Percentiles rank a stretch among this genome's conserved stretches.
These are phyloP conservation scores for Pseudogymnoascus sp. DNA, from an alignment of 2,329 filamentous ascomycete species.

Conservation along the genomic window DNA sequence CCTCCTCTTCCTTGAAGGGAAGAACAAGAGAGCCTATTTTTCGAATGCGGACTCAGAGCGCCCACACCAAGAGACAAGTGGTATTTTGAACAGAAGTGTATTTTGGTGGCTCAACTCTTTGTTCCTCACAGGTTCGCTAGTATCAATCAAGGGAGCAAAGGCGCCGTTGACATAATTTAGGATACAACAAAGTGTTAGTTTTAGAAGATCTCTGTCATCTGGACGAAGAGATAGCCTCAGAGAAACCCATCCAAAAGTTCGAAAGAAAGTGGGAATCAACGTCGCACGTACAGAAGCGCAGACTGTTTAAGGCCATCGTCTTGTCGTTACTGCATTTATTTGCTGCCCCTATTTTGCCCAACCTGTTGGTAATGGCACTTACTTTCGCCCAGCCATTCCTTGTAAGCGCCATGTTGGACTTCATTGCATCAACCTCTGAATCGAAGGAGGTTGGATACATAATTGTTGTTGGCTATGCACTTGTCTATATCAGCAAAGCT, in stretches of 20 bases:
- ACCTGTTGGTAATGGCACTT: background rate
- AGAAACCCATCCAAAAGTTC: background rate
- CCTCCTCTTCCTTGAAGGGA: background rate
- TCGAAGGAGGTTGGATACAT: constrained; percentile 2
- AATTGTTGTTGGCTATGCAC: background rate
- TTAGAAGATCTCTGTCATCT: background rate
- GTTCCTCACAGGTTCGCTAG: background rate
- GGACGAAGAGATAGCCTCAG: background rate
- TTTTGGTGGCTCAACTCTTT: constrained; percentile 1
- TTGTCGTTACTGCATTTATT: background rate
- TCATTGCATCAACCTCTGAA: background rate
- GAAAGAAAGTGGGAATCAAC: background rate
- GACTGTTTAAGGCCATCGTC: background rate
- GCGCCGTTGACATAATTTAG: background rate
- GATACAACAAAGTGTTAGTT: background rate
- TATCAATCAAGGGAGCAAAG: background rate
- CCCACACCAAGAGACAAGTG: background rate
- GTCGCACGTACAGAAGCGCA: background rate
- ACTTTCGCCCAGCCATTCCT: background rate
- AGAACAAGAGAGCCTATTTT: background rate
- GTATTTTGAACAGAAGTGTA: constrained; percentile 3
- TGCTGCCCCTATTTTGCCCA: background rate
- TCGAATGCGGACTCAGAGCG: background rate
- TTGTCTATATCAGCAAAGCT: constrained; percentile 1
- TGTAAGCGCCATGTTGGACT: background rate